phyloP scores from a whole-genome alignment of 177 flowering plant species.

The Vitis hybrid region DNA sequence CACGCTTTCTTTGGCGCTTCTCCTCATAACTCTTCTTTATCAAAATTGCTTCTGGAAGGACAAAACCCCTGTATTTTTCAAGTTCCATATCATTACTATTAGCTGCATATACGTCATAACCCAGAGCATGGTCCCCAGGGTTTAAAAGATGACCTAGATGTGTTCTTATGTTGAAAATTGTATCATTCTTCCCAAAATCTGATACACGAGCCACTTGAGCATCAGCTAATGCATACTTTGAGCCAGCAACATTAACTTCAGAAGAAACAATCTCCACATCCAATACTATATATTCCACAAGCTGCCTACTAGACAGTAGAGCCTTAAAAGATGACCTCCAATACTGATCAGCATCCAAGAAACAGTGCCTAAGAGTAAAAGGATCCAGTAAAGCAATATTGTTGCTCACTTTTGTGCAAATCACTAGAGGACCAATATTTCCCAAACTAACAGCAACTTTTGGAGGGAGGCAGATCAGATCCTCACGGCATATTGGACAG shows the following conservation, averaged over 20 bases:
- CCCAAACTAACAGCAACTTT: slow-evolving; percentile 26
- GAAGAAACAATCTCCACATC: slow-evolving; percentile 48
- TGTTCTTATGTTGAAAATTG: slow-evolving; percentile 56
- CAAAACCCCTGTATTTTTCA: slow-evolving; percentile 60
- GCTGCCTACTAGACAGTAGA: slow-evolving; percentile 67
- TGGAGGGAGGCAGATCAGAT: slow-evolving; percentile 38
- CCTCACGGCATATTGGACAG: slow-evolving; percentile 41
- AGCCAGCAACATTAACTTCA: slow-evolving; percentile 59
- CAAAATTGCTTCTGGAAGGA: slow-evolving; percentile 69
- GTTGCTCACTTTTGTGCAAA: slow-evolving; percentile 38
- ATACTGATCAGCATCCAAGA: slow-evolving; percentile 71
- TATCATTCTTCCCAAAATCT: slow-evolving; percentile 78
- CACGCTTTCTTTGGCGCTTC: slow-evolving; percentile 57
- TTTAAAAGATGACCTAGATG: slow-evolving; percentile 79
- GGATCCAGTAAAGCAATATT: slow-evolving; percentile 50
- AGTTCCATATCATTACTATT: slow-evolving; percentile 68
- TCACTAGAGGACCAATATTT: slow-evolving; percentile 41
- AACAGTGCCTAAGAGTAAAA: slow-evolving; percentile 56
- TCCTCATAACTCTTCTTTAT: slow-evolving; percentile 87
- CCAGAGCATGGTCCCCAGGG: slow-evolving; percentile 85
- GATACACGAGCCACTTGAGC: slow-evolving; percentile 84
- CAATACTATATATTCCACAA: slow-evolving; percentile 72
- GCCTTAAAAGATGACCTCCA: slow-evolving; percentile 67
- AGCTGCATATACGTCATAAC: slow-evolving; percentile 82
- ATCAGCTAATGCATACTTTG: slow-evolving; percentile 68